Conservation (phyloP, 768 basidiomycete species). For the Psilocybe sp. region DNA sequence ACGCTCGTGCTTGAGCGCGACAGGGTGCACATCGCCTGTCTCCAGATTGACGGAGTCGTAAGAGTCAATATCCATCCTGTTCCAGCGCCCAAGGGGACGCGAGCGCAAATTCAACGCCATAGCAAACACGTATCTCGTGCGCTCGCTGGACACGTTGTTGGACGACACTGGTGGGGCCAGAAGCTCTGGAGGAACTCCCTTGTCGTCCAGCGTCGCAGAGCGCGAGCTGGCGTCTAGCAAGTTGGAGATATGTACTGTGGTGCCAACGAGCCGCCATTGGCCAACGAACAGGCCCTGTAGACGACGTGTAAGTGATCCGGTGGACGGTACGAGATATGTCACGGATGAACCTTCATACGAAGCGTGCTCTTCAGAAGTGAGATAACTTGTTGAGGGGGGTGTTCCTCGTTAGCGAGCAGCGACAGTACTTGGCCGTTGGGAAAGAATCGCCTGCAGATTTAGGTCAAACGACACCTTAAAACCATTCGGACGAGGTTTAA, state of each 20-base stretch:
- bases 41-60: constrained; percentile 79
- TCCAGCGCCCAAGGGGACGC: constrained; percentile 82
- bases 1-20: constrained; percentile 78
- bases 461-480: background rate
- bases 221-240: constrained; percentile 57
- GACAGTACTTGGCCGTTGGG: constrained; percentile 86
- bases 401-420: constrained; percentile 78
- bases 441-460: constrained; percentile 68
- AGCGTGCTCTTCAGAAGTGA: constrained; percentile 73
- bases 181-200: constrained; percentile 8
- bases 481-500: background rate
- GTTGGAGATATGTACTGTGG: constrained; percentile 57
- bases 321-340: background rate
- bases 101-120: constrained; percentile 74
- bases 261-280: constrained; percentile 66
- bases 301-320: background rate
- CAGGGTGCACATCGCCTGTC: constrained; percentile 66
- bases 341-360: constrained; percentile 62
- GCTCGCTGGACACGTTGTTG: constrained; percentile 5
- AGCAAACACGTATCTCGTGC: constrained; percentile 60
- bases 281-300: constrained; percentile 69
- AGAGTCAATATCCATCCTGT: constrained; percentile 68
- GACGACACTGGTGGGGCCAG: constrained; percentile 3
- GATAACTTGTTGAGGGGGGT: constrained; percentile 67
- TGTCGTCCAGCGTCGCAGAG: constrained; percentile 24